Base-by-base conservation (phyloP, 2,329 filamentous ascomycete species). In the Colletotrichum orchidophilum region DNA sequence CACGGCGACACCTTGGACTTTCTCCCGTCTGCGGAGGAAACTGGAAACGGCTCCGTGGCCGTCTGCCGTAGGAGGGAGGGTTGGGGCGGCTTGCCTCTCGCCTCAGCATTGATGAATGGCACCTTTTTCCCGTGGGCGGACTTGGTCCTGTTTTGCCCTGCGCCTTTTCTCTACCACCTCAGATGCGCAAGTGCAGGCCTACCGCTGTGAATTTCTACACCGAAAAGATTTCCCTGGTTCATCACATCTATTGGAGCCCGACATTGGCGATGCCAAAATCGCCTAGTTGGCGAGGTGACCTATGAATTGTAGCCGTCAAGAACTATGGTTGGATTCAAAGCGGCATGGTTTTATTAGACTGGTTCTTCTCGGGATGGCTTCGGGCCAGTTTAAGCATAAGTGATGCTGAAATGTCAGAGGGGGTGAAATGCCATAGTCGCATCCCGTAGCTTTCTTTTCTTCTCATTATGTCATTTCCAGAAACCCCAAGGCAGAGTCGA, bases 21-120 rank as follows among this genome's bases (percentile, higher is more conserved):
- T 68, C 52, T 68, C 59, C 59, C 52, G 53, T 64, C 66, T 52
- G 52, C 57, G n/a, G 42, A 15, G 59, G 65, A 70, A 66, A 61
- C 35, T 61, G 33, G 27, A 70, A 70, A 70, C 67, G 55, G 50
- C 54, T 46, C 49, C 46, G 39, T 66, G 21, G 27, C 24, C 21
- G 15, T 31, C 29, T 66, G 24, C 15, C 11, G 21, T 27, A 12
- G 26, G 50, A 27, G 21, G 24, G 39, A 46, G 39, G 39, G 21
- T 46, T 46, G 18, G 39, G 39, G 8, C 21, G 39, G 18, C 39
- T n/a, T 46, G 39, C 39, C 39, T 46, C 21, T 21, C 18, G n/a
- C 18, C 39, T 46, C 39, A 18, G 39, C 39, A 46, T 18, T 46
- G 18, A 18, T n/a, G 21, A 46, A 46, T 46, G 39, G 18, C 9